Evolutionary conservation across 1,284 basidiomycete species (phyloP).

Genomic region (Exsudoporus floridanus): DNA sequence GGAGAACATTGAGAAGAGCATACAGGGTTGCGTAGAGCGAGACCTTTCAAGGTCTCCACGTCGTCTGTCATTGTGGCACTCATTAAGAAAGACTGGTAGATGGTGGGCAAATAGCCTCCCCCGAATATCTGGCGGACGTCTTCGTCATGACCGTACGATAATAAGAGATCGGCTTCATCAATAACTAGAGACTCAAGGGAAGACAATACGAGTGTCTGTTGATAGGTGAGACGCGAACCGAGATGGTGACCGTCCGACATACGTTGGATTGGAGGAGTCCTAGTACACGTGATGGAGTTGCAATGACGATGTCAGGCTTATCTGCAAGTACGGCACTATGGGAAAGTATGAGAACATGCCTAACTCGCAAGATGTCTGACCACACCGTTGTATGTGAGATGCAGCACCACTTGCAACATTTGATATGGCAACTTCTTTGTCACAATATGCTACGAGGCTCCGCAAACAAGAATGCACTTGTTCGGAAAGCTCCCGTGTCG

Average conservation of each 20-base stretch:
- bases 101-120: slow-evolving; percentile 77
- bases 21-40: slow-evolving; percentile 86
- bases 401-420: slow-evolving; percentile 81
- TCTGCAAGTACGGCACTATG: slow-evolving; percentile 79
- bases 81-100: slow-evolving; percentile 96
- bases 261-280: slow-evolving; percentile 80
- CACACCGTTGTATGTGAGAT: slow-evolving; percentile 75
- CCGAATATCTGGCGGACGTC: slow-evolving; percentile 85
- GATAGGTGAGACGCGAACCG: slow-evolving; percentile 1
- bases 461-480: slow-evolving; percentile 81
- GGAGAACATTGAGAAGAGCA: slow-evolving; percentile 28
- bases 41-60: slow-evolving; percentile 86
- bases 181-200: slow-evolving; percentile 87
- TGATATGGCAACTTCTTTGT: slow-evolving; percentile 69
- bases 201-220: slow-evolving; percentile 58
- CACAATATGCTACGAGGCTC: slow-evolving; percentile 71
- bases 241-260: neutral
- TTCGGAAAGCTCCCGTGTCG: slow-evolving; percentile 91
- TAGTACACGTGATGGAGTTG: slow-evolving; percentile 87
- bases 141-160: slow-evolving; percentile 96
- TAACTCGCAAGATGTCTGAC: neutral
- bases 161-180: slow-evolving; percentile 96
- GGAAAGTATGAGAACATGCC: slow-evolving; percentile 2
- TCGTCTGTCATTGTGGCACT: slow-evolving; percentile 98
- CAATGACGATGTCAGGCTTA: slow-evolving; percentile 88